These are phyloP conservation scores for Suillus luteus DNA, from an alignment of 768 basidiomycete species.

Conservation along the genomic window DNA sequence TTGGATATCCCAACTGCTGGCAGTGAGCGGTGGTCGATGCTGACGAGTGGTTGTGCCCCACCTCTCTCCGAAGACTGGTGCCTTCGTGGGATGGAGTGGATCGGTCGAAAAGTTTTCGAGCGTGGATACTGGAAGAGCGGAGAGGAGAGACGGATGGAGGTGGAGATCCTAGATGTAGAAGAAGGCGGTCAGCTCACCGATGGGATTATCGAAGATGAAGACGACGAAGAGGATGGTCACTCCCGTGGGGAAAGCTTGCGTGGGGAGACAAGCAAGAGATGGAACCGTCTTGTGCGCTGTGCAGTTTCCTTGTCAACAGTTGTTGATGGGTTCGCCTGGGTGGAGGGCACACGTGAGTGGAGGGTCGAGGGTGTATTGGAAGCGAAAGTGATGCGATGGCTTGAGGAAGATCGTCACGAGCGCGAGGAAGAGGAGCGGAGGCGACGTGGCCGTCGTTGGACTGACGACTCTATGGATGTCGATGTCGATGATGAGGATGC, in stretches of 20 bases:
- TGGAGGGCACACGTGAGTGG: slow-evolving; percentile 61
- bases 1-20: slow-evolving; percentile 35
- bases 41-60: slow-evolving; percentile 67
- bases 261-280: slow-evolving; percentile 55
- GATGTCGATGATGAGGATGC: slow-evolving; percentile 56
- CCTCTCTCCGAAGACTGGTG: slow-evolving; percentile 95
- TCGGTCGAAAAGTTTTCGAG: slow-evolving; percentile 85
- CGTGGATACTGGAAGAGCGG: slow-evolving; percentile 92
- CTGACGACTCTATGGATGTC: slow-evolving; percentile 71
- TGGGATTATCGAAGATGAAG: slow-evolving; percentile 82
- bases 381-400: slow-evolving; percentile 71
- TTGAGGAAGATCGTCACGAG: slow-evolving; percentile 66
- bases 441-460: slow-evolving; percentile 60
- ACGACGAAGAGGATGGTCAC: slow-evolving; percentile 49
- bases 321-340: slow-evolving; percentile 79
- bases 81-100: slow-evolving; percentile 96
- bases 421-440: slow-evolving; percentile 69
- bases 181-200: slow-evolving; percentile 64
- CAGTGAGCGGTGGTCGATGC: slow-evolving; percentile 62
- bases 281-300: slow-evolving; percentile 74
- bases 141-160: slow-evolving; percentile 66
- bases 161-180: slow-evolving; percentile 72
- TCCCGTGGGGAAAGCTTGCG: slow-evolving; percentile 21
- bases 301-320: slow-evolving; percentile 64
- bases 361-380: slow-evolving; percentile 62